phyloP scores from a whole-genome alignment of 1,284 basidiomycete species.

The Sphagnurus paluster region DNA sequence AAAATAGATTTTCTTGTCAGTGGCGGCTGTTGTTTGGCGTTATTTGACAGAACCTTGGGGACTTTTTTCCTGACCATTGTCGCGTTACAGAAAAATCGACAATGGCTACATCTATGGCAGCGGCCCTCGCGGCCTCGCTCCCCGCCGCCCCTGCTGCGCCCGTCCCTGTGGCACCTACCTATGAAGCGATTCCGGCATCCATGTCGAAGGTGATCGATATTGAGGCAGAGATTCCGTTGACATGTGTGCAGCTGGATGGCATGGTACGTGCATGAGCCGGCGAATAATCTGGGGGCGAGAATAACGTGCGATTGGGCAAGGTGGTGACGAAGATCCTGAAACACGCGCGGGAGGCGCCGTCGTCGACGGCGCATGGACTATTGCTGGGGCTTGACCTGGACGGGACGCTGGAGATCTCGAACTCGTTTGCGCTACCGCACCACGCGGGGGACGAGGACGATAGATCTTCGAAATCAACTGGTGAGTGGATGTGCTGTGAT shows the following conservation, averaged over 20 bases:
- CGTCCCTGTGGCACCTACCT: conserved; percentile 60
- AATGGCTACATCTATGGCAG: conserved; percentile 84
- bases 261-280: conserved; percentile 56
- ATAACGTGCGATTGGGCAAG: conserved; percentile 38
- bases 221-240: conserved; percentile 82
- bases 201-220: conserved; percentile 91
- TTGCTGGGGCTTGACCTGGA: conserved; percentile 91
- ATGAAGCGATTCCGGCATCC: conserved; percentile 83
- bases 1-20: too few species aligned
- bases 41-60: conserved; percentile 31
- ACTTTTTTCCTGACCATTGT: conserved; percentile 25
- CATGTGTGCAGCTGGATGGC: conserved; percentile 79
- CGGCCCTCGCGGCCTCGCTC: conserved; percentile 81
- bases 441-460: conserved; percentile 74
- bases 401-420: conserved; percentile 88
- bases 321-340: conserved; percentile 94
- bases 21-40: conserved; percentile 23
- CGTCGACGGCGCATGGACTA: conserved; percentile 76
- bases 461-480: conserved; percentile 69
- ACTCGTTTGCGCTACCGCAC: conserved; percentile 86
- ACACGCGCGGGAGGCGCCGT: conserved; percentile 70
- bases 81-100: conserved; percentile 23
- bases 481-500: conserved; percentile 40
- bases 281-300: conserved; percentile 1
- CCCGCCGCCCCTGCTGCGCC: conserved; percentile 64